A percentile compares a stretch with the other conserved stretches of the same genome.
Evolutionary conservation across 176 grass and related monocot genomes (phyloP).

Genomic region (Leersia perrieri): DNA sequence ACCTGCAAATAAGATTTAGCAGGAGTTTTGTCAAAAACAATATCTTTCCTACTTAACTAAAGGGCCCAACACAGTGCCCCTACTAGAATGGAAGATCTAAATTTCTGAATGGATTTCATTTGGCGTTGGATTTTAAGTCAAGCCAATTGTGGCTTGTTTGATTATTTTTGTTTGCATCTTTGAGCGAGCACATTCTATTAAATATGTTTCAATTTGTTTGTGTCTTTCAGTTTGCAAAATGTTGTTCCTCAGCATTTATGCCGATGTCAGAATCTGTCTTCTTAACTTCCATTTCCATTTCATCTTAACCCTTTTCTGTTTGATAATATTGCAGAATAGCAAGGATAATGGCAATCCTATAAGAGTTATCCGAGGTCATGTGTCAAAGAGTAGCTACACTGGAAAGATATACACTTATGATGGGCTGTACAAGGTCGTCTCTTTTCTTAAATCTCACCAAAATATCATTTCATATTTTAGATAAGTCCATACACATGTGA

Average conservation of each 20-base stretch:
- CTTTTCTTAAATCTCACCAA: background rate
- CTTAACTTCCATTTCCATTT: background rate
- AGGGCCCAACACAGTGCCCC: too few relatives aligned
- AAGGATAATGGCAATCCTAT: conserved; percentile 49
- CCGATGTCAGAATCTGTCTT: background rate
- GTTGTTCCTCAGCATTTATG: background rate
- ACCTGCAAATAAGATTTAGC: too few relatives aligned
- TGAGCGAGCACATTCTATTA: background rate
- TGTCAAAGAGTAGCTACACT: conserved; percentile 59
- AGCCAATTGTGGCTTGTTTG: background rate
- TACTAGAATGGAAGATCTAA: too few relatives aligned
- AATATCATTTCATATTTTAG: background rate
- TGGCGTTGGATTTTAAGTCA: background rate
- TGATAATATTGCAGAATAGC: conserved; percentile 58
- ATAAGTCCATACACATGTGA: background rate
- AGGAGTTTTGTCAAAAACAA: too few relatives aligned
- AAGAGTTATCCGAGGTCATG: conserved; percentile 76
- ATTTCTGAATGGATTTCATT: background rate
- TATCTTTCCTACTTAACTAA: too few relatives aligned
- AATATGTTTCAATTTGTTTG: background rate
- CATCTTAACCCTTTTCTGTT: background rate
- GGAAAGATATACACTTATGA: conserved; percentile 89
- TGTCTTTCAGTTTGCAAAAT: background rate
- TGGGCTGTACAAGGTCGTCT: conserved; percentile 78
- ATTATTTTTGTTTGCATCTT: background rate